Conservation (phyloP, 1,284 basidiomycete genomes). For the Apiotrichum akiyoshidainum region DNA sequence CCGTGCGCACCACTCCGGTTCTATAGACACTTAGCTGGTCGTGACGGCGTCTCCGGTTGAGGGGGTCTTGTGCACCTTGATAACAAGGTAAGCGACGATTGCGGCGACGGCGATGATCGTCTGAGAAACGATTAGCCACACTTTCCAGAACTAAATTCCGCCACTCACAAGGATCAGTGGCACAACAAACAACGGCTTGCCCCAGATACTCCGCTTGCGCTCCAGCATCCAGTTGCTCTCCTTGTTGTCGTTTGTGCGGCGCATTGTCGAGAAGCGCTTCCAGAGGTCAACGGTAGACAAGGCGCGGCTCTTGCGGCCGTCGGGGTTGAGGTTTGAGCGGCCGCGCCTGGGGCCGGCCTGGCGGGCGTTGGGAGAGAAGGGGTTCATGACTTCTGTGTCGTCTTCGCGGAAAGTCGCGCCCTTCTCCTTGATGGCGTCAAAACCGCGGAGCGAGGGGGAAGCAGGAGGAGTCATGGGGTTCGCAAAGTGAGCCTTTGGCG, state of each 20-base stretch:
- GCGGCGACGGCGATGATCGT: slow-evolving; percentile 13
- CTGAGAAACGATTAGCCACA: neutral
- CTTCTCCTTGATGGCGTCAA: slow-evolving; percentile 41
- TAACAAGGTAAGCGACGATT: slow-evolving; percentile 7
- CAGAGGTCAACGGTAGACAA: slow-evolving; percentile 40
- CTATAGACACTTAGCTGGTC: neutral
- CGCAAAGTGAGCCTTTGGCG: slow-evolving; percentile 20
- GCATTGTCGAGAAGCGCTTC: slow-evolving; percentile 34
- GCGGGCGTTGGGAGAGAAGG: slow-evolving; percentile 30
- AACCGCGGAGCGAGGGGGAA: slow-evolving; percentile 29
- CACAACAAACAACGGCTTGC: slow-evolving; percentile 19
- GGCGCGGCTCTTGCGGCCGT: slow-evolving; percentile 21
- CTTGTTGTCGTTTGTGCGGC: slow-evolving; percentile 1
- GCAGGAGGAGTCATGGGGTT: slow-evolving; percentile 10
- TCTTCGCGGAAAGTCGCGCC: slow-evolving; percentile 43
- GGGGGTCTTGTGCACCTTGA: slow-evolving; percentile 5
- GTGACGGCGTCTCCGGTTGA: neutral
- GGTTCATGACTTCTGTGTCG: slow-evolving; percentile 38
- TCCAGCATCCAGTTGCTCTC: slow-evolving; percentile 12
- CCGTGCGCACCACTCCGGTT: too few species aligned
- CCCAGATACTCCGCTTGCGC: slow-evolving; percentile 12
- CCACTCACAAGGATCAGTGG: slow-evolving; percentile 15
- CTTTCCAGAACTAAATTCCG: neutral
- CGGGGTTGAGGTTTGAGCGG: slow-evolving; percentile 10
- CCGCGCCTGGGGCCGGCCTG: slow-evolving; percentile 15